Evolutionary conservation across 176 grass and related monocot species (phyloP).

Genomic region (Chloris gayana): DNA sequence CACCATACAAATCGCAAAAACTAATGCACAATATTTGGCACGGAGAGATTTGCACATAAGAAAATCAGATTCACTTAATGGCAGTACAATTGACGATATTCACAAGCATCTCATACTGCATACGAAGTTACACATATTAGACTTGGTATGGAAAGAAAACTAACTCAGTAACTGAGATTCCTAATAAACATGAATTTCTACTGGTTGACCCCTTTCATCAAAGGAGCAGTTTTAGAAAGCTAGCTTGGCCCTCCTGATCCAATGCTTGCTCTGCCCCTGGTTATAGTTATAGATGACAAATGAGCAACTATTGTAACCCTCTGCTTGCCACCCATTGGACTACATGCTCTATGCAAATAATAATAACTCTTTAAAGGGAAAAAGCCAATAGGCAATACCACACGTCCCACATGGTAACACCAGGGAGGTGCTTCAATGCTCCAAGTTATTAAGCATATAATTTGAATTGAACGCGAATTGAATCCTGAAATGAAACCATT

Average conservation of each 20-base stretch:
- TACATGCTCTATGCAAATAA: neutral
- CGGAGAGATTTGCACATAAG: neutral
- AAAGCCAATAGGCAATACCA: neutral
- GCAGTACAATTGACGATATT: neutral
- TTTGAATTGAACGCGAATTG: neutral
- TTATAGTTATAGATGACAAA: neutral
- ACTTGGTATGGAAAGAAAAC: neutral
- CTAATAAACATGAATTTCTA: neutral
- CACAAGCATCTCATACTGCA: neutral
- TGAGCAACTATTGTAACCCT: neutral
- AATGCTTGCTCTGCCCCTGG: no score
- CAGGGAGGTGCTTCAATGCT: neutral
- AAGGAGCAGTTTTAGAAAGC: no score
- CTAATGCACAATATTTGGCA: constrained; percentile 6
- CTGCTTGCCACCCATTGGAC: neutral
- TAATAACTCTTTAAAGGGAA: neutral
- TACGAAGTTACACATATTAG: neutral
- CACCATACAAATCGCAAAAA: neutral
- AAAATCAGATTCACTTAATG: neutral
- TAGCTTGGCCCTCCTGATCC: no score
- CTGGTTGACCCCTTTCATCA: no score
- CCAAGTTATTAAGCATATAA: neutral
- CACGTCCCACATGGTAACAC: neutral
- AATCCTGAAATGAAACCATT: neutral
- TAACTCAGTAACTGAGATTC: neutral